Evolutionary conservation across 2,329 filamentous ascomycete species (phyloP), one percentile per base, ranked within the genome.

Genomic region (Hypoxylon sp.): DNA sequence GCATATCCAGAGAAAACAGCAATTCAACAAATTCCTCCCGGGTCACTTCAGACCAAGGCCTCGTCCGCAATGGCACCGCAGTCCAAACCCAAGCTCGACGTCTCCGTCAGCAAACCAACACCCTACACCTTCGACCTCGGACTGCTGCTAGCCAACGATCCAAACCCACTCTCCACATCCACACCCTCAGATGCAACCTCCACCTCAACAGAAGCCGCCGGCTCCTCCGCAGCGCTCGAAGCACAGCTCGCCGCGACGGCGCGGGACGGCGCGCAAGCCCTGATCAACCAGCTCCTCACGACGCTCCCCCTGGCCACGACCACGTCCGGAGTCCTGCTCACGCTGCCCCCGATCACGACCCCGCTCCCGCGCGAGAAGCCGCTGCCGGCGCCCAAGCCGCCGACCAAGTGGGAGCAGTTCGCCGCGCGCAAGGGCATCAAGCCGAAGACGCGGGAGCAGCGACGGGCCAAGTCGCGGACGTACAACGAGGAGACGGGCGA

Each of bases 371-470:
- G 96, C 72, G 94, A 97, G 82, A 98, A 99, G 81, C 93, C 93
- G 8, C 84, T 98, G 7, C 96, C 96, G 0, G 85, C 88, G 59
- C 86, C 89, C 71, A 96, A 94, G 82, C 84, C 90, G 61, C 91
- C 91, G 71, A 98, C 95, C 63, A 97, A 93, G 79, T 99, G 96
- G 96, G 91, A 97, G 83, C 88, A 91, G 75, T 99, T 99, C 82
- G 96, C 96, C 46, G 91, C 89, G 79, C 97, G 97, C 88, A 97
- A 97, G 86, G 96, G 96, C 59, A 98, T 99, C 81, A 92, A 91
- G 82, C 89, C 89, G 80, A 97, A 94, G 87, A 91, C 88, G 71
- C 88, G 91, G 71, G 93, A 96, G 77, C 85, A 89, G 79, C 86
- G 89, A 67, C 79, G 84, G 80, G 85, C 70, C 53, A 85, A 88